Evolutionary conservation across 1,284 basidiomycete genomes (phyloP), one percentile per base, ranked within the genome.

Genomic region (Peniophora sp.): DNA sequence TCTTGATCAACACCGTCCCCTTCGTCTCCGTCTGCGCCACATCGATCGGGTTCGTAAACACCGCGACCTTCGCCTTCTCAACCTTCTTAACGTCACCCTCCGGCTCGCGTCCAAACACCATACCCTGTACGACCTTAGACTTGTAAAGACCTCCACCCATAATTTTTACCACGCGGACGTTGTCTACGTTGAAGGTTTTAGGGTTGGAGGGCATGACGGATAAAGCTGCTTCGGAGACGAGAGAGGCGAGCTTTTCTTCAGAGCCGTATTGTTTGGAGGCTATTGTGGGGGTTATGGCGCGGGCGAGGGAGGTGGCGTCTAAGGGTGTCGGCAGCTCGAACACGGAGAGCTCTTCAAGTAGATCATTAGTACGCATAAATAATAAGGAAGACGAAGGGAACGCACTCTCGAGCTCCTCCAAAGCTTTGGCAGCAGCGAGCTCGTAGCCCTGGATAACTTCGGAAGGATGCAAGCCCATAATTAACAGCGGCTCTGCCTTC

Each of bases 21-120:
- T 99, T 99, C 20, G 97, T 99, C 72, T 99, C 97, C 20, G 97
- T 98, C 69, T 99, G 97, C 14, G 92, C 81, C 53, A 93, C 83
- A 66, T 98, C 96, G 54, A 98, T 77, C 1, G 89, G 90, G 56
- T 85, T 92, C 0, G 95, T 98, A 73, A 89, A 98, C 52, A 98
- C 90, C 5, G 90, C 95, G 46, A 97, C 93, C 69, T 97, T 96
- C 49, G 84, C 90, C 59, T 84, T 85, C 52, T 72, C 75, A 9
- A 82, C 85, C 60, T 91, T 89, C 72, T 94, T 94, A 59, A 97
- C 68, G 51, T 79, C 75, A 45, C 90, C 92, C 69, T 99, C 96
- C 1, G 97, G 92, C 69, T 97, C 92, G 38, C 95, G 79, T 45
- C 92, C 92, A 61, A 99, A 97, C 0, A 99, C 96, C 97, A 99